Evolutionary conservation across 208 protist species (phyloP).

Genomic region (Wallacemonas sp.): DNA sequence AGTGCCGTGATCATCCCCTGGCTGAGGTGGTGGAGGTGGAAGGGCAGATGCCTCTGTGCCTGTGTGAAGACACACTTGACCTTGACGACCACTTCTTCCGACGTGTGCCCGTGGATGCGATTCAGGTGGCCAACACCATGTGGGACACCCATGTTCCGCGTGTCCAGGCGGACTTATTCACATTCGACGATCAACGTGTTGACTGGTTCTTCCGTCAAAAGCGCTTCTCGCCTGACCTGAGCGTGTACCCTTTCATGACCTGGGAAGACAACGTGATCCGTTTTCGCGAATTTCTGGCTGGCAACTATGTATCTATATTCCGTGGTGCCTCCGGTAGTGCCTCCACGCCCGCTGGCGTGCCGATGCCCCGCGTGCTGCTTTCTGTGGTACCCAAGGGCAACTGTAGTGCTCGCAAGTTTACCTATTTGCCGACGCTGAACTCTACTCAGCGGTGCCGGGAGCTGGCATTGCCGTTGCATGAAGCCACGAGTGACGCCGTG

Average conservation of each 20-base stretch:
- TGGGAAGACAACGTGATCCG: conserved; percentile 6
- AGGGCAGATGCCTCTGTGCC: not conserved
- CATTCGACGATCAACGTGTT: not conserved
- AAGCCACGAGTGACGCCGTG: not conserved
- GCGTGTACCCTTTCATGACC: not conserved
- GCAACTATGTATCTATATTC: not conserved
- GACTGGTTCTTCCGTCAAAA: not conserved
- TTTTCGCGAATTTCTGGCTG: not conserved
- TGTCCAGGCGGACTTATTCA: not conserved
- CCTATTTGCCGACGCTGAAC: not conserved
- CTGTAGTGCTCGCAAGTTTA: not conserved
- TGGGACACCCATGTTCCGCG: not conserved
- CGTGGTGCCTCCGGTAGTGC: not conserved
- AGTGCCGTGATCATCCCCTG: too few species aligned
- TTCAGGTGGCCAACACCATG: not conserved
- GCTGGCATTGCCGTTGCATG: conserved; percentile 1
- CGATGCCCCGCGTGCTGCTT: not conserved
- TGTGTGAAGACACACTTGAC: not conserved
- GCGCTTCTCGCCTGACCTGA: not conserved
- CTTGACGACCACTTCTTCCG: not conserved
- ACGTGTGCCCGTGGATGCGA: not conserved
- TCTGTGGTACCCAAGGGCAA: not conserved
- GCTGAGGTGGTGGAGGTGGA: too few species aligned
- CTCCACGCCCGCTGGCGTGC: not conserved
- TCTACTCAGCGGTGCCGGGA: not conserved